Evolutionary conservation across 2,329 filamentous ascomycete species (phyloP).

Genomic region (Neoascochyta sp.): DNA sequence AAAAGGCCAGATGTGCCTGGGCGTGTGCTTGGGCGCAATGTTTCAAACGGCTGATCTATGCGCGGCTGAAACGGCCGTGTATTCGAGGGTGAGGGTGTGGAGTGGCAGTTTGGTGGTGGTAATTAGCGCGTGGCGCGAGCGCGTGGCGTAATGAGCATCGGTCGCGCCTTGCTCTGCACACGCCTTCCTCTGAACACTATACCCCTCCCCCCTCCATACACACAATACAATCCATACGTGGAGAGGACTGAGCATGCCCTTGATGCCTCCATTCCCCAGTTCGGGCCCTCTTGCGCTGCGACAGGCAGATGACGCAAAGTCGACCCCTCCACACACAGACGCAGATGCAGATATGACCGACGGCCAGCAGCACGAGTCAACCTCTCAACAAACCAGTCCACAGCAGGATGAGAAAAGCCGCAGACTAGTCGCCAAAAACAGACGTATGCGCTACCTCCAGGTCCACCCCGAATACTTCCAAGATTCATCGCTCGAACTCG

Average conservation of each 20-base stretch:
- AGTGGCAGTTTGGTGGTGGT: too few species aligned
- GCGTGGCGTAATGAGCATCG: conserved; percentile 28
- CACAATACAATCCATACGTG: too few species aligned
- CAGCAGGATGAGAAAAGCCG: conserved; percentile 18
- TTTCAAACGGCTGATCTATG: conserved; percentile 26
- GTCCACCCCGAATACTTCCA: conserved; percentile 69
- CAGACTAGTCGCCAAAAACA: conserved; percentile 63
- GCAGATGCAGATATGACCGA: conserved; percentile 13
- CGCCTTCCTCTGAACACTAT: too few species aligned
- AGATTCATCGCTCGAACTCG: conserved; percentile 57
- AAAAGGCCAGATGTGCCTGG: conserved; percentile 32
- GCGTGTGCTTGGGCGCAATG: conserved; percentile 17
- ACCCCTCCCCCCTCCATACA: too few species aligned
- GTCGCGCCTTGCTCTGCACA: too few species aligned
- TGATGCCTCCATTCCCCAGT: conserved; percentile 14
- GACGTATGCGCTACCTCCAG: conserved; percentile 72
- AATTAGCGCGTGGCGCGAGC: conserved; percentile 3
- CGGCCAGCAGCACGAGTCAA: conserved; percentile 6
- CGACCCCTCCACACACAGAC: conserved; percentile 3
- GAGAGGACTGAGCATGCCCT: too few species aligned
- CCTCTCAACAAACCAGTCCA: conserved; percentile 7
- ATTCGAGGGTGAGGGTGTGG: too few species aligned
- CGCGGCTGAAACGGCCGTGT: conserved; percentile 36
- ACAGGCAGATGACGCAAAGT: conserved; percentile 17
- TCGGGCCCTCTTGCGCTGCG: conserved; percentile 27